phyloP scores from a whole-genome alignment of 2,329 filamentous ascomycete genomes.

The Dichotomopilus funicola region DNA sequence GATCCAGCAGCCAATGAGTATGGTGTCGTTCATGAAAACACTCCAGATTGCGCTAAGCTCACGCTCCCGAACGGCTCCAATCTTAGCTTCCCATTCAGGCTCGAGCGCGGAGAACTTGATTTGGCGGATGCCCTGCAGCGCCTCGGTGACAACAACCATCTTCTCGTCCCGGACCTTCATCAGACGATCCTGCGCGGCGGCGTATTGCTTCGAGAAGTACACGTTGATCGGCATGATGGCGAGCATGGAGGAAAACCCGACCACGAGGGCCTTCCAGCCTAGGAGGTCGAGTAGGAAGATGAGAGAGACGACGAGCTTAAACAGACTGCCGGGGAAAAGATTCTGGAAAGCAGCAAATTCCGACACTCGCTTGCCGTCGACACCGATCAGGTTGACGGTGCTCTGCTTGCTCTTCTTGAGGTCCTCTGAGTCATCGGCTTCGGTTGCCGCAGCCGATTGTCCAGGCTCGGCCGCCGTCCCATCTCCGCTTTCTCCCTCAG shows the following conservation, averaged over 20 bases:
- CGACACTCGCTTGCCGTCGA: constrained; percentile 63
- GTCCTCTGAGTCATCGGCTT: constrained; percentile 43
- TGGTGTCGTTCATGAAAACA: constrained; percentile 57
- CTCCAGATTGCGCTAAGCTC: constrained; percentile 63
- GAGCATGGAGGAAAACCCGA: constrained; percentile 58
- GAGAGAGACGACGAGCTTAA: constrained; percentile 60
- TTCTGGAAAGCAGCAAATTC: constrained; percentile 63
- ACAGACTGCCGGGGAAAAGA: constrained; percentile 54
- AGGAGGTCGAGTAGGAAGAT: constrained; percentile 61
- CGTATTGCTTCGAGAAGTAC: constrained; percentile 58
- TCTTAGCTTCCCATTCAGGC: constrained; percentile 65
- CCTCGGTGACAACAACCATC: constrained; percentile 68
- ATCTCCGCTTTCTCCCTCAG: constrained; percentile 24
- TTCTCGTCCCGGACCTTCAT: constrained; percentile 75
- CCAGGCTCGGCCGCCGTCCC: constrained; percentile 27
- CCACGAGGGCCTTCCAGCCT: constrained; percentile 62
- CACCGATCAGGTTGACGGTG: constrained; percentile 72
- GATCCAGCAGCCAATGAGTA: constrained; percentile 63
- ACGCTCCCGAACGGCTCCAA: constrained; percentile 55
- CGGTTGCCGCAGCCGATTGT: constrained; percentile 31
- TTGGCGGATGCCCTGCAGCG: constrained; percentile 70
- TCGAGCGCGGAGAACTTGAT: constrained; percentile 80
- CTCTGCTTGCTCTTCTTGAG: constrained; percentile 55
- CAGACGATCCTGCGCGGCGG: constrained; percentile 57
- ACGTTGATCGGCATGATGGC: constrained; percentile 63